phyloP scores from a whole-genome alignment of 371 early-diverging fungal species.

The Actinomortierella wolfii region DNA sequence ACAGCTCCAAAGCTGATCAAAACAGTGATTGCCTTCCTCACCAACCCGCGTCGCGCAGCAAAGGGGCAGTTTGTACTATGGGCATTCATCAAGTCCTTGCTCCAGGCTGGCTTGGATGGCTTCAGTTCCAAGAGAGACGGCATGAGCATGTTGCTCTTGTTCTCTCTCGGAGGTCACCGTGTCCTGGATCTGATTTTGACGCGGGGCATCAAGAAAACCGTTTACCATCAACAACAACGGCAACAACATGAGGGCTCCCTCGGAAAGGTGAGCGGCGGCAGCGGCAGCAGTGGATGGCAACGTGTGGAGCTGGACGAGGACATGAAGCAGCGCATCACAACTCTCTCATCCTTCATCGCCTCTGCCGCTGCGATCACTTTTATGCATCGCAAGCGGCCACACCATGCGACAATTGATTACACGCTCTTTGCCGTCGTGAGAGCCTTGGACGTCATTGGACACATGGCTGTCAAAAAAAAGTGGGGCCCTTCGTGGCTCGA shows the following conservation, averaged over 20 bases:
- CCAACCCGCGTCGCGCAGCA: constrained; percentile 23
- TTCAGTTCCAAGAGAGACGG: constrained; percentile 29
- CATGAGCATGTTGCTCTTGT: constrained; percentile 42
- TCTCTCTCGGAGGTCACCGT: constrained; percentile 37
- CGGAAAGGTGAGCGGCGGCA: too few species aligned
- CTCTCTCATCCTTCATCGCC: constrained; percentile 37
- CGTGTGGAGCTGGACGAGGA: constrained; percentile 17
- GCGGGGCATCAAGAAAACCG: constrained; percentile 33
- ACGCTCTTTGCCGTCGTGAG: constrained; percentile 66
- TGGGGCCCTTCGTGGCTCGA: constrained; percentile 54
- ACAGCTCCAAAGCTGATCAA: constrained; percentile 44
- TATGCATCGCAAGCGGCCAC: constrained; percentile 35
- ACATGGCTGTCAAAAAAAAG: constrained; percentile 46
- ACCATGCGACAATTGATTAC: constrained; percentile 57
- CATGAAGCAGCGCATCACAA: constrained; percentile 37
- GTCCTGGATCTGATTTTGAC: constrained; percentile 28
- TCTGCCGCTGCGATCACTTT: constrained; percentile 36
- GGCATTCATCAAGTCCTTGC: constrained; percentile 17
- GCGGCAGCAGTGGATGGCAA: not conserved
- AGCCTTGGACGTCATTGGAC: constrained; percentile 61
- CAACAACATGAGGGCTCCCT: constrained; percentile 15
- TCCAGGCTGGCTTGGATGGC: constrained; percentile 20
- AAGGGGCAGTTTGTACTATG: constrained; percentile 23
- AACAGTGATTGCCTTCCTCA: constrained; percentile 26
- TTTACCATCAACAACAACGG: constrained; percentile 22